Evolutionary conservation across 768 basidiomycete species (phyloP), one percentile per base, ranked within the genome.

Genomic region (Harrya chromipes): DNA sequence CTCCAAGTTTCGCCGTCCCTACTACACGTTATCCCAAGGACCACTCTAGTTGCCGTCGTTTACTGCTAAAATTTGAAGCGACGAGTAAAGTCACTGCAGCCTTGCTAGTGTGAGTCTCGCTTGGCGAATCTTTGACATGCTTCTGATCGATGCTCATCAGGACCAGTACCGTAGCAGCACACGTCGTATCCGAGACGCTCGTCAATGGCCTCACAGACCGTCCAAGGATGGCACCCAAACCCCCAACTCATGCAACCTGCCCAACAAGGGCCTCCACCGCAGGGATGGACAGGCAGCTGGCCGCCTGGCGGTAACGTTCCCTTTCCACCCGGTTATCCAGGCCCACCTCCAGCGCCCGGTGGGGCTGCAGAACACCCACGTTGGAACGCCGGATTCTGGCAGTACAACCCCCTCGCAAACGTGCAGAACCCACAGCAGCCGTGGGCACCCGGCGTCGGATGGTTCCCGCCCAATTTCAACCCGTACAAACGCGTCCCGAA

Each of bases 401-500:
- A 76, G 34, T 72, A 67, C 51, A 81, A 81, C 56, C 76, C 80
- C 12, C 65, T 56, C 53, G 53, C 52, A 53, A 68, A 52, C 56
- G 55, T 56, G 54, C 66, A 55, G 61, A 64, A 40, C 40, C 46
- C 20, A 45, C 59, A 64, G 13, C 58, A 56, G 2, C 64, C 64
- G 13, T 70, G 70, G 68, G 70, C 68, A 38, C 67, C 66, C 20
- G 65, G 59, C 7, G 54, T 59, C 20, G 65, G 67, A 2, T 69
- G 63, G 60, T 58, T 63, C 21, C 64, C 62, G 14, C 53, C 63
- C 48, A 62, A 65, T 36, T 73, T 66, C 54, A 83, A 86, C 49
- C 87, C 87, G 0, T 81, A 80, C 72, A 87, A 87, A 61, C 80
- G 82, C 17, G 59, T 72, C 11, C 76, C 80, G n/a, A 80, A 75